phyloP scores from a whole-genome alignment of 371 early-diverging fungal genomes.

The Lichtheimia ramosa region DNA sequence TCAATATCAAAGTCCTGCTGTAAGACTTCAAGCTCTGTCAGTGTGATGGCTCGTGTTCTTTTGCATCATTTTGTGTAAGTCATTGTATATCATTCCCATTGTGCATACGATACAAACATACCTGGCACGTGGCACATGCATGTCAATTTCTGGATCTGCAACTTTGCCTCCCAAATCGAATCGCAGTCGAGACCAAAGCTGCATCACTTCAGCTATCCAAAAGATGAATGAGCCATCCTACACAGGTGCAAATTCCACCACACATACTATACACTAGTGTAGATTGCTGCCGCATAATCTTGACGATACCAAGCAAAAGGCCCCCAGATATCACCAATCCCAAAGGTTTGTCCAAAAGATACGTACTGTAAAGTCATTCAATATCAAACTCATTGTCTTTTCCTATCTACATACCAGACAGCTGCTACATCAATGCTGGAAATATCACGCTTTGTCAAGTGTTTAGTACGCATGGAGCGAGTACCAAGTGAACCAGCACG shows the following conservation, averaged over 20 bases:
- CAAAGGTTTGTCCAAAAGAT: no score
- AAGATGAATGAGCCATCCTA: neutral
- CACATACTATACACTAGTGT: conserved; percentile 1
- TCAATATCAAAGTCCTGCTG: no score
- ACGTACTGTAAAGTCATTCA: no score
- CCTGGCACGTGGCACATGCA: neutral
- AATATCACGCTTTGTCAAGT: conserved; percentile 7
- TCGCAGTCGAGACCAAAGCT: conserved; percentile 10
- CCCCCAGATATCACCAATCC: neutral
- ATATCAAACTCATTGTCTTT: neutral
- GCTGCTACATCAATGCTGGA: conserved; percentile 5
- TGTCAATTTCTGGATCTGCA: neutral
- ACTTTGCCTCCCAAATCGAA: neutral
- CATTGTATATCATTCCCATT: no score
- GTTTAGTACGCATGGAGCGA: conserved; percentile 2
- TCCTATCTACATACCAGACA: conserved; percentile 12
- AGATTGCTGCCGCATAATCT: conserved; percentile 4
- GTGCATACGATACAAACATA: no score
- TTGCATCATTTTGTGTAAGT: neutral
- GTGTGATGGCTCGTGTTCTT: neutral
- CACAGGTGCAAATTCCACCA: neutral
- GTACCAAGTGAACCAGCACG: conserved; percentile 8
- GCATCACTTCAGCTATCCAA: conserved; percentile 12
- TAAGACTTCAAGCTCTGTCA: neutral
- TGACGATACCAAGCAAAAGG: conserved; percentile 7